Evolutionary conservation across 1,284 basidiomycete species (phyloP).

Genomic region (Sanghuangporus baumii): DNA sequence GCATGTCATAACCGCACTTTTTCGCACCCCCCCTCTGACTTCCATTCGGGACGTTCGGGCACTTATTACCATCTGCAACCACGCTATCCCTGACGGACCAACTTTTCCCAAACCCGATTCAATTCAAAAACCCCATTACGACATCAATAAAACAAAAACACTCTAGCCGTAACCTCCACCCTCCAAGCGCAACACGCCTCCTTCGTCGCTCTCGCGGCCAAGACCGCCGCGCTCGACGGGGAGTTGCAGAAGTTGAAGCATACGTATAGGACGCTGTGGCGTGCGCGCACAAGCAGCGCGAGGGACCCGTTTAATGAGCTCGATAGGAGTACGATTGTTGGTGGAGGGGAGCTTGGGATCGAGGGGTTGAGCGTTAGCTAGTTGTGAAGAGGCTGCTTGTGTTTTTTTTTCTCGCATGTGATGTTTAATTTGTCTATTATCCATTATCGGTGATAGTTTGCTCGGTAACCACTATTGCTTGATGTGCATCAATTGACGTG

Average conservation of each 20-base stretch:
- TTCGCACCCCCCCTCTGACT: too few species aligned
- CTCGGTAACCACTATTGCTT: background rate
- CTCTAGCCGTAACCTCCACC: conserved; percentile 61
- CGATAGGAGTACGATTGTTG: conserved; percentile 39
- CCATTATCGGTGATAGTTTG: too few species aligned
- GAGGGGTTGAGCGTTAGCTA: conserved; percentile 14
- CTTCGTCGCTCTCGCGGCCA: conserved; percentile 66
- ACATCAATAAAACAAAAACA: background rate
- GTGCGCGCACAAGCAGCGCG: conserved; percentile 63
- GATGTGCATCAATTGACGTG: too few species aligned
- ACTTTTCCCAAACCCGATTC: background rate
- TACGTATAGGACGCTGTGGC: conserved; percentile 62
- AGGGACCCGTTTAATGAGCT: conserved; percentile 68
- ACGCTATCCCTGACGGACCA: background rate
- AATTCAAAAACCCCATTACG: background rate
- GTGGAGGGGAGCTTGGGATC: conserved; percentile 32
- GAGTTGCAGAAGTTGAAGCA: conserved; percentile 69
- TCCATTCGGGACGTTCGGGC: too few species aligned
- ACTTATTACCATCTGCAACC: too few species aligned
- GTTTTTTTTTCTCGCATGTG: background rate
- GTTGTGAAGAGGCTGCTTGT: background rate
- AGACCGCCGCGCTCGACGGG: conserved; percentile 61
- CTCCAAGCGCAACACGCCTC: conserved; percentile 70
- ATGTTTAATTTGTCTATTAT: background rate
- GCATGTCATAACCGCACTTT: too few species aligned